These are phyloP conservation scores for Fusarium tricinctum DNA, from an alignment of 2,329 filamentous ascomycete species.

Conservation along the genomic window DNA sequence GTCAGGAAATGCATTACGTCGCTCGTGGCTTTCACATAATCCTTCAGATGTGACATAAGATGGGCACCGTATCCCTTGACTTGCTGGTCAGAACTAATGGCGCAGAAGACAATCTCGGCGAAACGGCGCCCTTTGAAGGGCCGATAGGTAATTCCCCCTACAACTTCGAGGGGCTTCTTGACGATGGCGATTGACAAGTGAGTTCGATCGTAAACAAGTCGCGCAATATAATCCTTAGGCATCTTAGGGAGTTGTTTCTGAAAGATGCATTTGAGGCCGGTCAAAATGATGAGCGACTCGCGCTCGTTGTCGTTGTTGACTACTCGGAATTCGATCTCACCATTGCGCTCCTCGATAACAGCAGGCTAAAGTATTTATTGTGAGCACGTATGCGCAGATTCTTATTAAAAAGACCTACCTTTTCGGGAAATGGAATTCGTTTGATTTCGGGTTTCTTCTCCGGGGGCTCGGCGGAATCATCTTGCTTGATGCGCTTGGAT, in stretches of 20 bases:
- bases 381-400: constrained; percentile 5
- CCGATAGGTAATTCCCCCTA: constrained; percentile 95
- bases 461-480: constrained; percentile 49
- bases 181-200: constrained; percentile 97
- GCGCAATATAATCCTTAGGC: constrained; percentile 99
- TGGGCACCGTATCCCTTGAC: constrained; percentile 99
- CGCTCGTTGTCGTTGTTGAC: constrained; percentile 95
- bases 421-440: constrained; percentile 89
- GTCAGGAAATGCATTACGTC: constrained; percentile 99
- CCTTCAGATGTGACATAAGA: constrained; percentile 97
- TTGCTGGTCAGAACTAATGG: constrained; percentile 96
- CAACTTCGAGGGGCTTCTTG: constrained; percentile 95
- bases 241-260: constrained; percentile 99
- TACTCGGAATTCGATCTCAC: constrained; percentile 96
- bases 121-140: constrained; percentile 94
- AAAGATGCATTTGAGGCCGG: constrained; percentile 96
- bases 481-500: constrained; percentile 74
- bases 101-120: constrained; percentile 98
- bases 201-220: constrained; percentile 95
- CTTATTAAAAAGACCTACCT: constrained; percentile 63
- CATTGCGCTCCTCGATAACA: constrained; percentile 91
- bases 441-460: constrained; percentile 68
- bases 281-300: constrained; percentile 93
- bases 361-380: constrained; percentile 70
- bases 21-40: constrained; percentile 97